These are phyloP conservation scores for Alternaria arbusti DNA, from an alignment of 2,329 filamentous ascomycete genomes.

Conservation along the genomic window DNA sequence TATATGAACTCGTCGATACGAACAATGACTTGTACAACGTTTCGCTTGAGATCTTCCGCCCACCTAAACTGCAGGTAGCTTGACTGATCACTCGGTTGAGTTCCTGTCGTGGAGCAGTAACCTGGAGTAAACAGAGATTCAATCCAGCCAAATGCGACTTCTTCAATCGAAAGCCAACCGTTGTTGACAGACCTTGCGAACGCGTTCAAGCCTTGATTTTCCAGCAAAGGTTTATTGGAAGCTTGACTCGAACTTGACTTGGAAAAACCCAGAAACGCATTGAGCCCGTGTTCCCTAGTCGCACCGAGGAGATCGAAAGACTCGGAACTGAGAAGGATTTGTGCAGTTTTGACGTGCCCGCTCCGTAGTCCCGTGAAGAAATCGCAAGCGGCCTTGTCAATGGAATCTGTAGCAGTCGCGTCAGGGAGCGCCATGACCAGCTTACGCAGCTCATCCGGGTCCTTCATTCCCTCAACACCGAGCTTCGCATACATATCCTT, in stretches of 20 bases:
- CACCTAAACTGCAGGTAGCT: conserved; percentile 62
- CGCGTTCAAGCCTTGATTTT: conserved; percentile 45
- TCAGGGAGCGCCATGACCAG: conserved; percentile 29
- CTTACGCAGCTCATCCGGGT: conserved; percentile 48
- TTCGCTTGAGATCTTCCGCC: conserved; percentile 62
- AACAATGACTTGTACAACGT: conserved; percentile 60
- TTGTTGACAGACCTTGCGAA: conserved; percentile 57
- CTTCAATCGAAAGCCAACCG: conserved; percentile 56
- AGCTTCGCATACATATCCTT: conserved; percentile 60
- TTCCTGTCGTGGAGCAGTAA: conserved; percentile 23
- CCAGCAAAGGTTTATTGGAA: conserved; percentile 48
- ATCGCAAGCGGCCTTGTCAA: conserved; percentile 51
- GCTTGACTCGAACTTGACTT: conserved; percentile 53
- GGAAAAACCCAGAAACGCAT: conserved; percentile 64
- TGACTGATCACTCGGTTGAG: conserved; percentile 40
- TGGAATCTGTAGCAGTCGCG: conserved; percentile 15
- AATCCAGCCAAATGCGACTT: conserved; percentile 63
- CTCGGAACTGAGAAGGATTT: conserved; percentile 56
- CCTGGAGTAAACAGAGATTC: conserved; percentile 56
- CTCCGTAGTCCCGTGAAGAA: conserved; percentile 48
- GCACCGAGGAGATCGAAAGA: conserved; percentile 57
- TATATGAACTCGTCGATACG: conserved; percentile 62
- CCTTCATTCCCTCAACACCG: conserved; percentile 55
- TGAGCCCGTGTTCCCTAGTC: conserved; percentile 59
- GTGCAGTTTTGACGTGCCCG: conserved; percentile 52